Evolutionary conservation across 495 filamentous ascomycete species (phyloP).

Genomic region (Thozetella sp.): DNA sequence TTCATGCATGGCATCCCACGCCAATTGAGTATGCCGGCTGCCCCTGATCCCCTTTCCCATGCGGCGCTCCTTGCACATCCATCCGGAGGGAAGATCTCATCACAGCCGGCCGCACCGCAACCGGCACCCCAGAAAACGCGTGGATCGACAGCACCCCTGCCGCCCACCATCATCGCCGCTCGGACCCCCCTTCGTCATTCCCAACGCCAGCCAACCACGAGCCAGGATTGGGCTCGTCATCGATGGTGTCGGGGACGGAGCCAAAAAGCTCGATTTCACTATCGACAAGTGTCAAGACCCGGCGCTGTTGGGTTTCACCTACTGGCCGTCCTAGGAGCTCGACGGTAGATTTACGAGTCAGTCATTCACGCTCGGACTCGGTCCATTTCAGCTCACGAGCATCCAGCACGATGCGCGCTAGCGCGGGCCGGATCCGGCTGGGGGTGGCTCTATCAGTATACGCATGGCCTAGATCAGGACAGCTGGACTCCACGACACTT

Average conservation of each 20-base stretch:
- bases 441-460: no score
- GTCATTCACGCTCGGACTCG: background rate
- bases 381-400: background rate
- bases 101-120: background rate
- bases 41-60: no score
- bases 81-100: no score
- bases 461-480: no score
- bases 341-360: background rate
- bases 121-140: conserved; percentile 2
- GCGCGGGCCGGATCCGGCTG: no score
- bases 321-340: background rate
- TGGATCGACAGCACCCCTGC: conserved; percentile 1
- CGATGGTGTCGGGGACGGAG: background rate
- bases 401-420: background rate
- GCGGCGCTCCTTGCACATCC: no score
- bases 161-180: background rate
- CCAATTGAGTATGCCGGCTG: no score
- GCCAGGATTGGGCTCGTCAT: background rate
- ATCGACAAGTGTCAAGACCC: conserved; percentile 1
- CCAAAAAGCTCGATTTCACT: background rate
- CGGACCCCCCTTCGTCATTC: conserved; percentile 2
- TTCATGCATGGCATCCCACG: no score
- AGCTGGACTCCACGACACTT: no score
- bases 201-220: background rate
- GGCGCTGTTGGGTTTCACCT: background rate